Percentiles rank a stretch among this genome's conserved stretches.
Conservation (phyloP, 2,329 filamentous ascomycete genomes). For the Penicillium sclerotigenum region DNA sequence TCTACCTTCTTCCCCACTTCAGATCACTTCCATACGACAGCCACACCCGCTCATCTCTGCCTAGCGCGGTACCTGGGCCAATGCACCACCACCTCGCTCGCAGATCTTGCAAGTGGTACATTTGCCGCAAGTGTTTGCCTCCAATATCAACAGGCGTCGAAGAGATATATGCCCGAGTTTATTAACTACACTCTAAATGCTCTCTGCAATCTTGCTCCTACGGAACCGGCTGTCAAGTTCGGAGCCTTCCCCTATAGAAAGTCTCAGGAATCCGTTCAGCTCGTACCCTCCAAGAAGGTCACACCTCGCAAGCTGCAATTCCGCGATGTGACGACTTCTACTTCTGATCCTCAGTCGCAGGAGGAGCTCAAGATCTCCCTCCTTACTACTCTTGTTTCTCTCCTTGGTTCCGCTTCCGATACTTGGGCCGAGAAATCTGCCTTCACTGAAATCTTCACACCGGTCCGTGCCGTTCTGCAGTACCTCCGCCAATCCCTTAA, state of each 20-base stretch:
- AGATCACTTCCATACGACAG: conserved; percentile 94
- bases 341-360: conserved; percentile 23
- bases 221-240: conserved; percentile 46
- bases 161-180: conserved; percentile 85
- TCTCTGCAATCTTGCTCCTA: conserved; percentile 64
- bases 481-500: conserved; percentile 58
- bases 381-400: conserved; percentile 59
- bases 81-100: conserved; percentile 62
- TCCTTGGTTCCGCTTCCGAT: conserved; percentile 67
- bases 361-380: conserved; percentile 57
- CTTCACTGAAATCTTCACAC: conserved; percentile 75
- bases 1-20: conserved; percentile 87
- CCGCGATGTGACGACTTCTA: conserved; percentile 49
- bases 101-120: conserved; percentile 68
- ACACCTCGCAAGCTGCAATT: conserved; percentile 56
- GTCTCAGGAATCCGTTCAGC: conserved; percentile 51
- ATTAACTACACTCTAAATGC: conserved; percentile 78
- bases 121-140: conserved; percentile 76
- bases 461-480: conserved; percentile 57
- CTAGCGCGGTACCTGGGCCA: conserved; percentile 81
- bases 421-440: conserved; percentile 71
- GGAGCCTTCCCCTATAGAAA: conserved; percentile 62
- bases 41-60: conserved; percentile 83
- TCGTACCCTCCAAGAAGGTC: conserved; percentile 37
- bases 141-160: conserved; percentile 78